A percentile compares a stretch with the other conserved stretches of the same genome.
Evolutionary conservation across 2,329 filamentous ascomycete species (phyloP).

Genomic region (Dactylellina cionopaga): DNA sequence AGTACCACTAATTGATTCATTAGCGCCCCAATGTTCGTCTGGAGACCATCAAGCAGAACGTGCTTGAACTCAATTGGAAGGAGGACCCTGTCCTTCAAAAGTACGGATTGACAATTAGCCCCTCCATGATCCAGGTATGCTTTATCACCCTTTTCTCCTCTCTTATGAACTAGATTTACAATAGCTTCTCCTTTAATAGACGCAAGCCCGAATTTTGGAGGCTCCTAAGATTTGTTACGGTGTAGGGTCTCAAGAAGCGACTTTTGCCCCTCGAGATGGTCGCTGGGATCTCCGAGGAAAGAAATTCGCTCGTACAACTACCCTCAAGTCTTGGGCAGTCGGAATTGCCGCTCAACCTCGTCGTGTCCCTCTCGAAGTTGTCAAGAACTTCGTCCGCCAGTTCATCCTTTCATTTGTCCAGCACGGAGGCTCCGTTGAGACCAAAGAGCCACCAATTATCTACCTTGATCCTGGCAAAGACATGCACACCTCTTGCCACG

Average conservation of each 20-base stretch:
- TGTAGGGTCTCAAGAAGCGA: constrained; percentile 51
- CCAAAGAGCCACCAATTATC: constrained; percentile 63
- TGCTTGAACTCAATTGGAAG: constrained; percentile 73
- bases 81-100: constrained; percentile 75
- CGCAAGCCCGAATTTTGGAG: constrained; percentile 75
- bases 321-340: constrained; percentile 78
- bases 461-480: constrained; percentile 62
- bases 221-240: constrained; percentile 78
- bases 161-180: neutral
- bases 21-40: constrained; percentile 73
- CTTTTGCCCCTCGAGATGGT: constrained; percentile 64
- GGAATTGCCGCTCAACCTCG: constrained; percentile 67
- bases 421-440: constrained; percentile 70
- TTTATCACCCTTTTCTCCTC: constrained; percentile 56
- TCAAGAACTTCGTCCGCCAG: constrained; percentile 67
- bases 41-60: constrained; percentile 73
- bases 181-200: constrained; percentile 58
- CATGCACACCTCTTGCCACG: constrained; percentile 66
- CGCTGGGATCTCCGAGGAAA: constrained; percentile 89
- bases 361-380: constrained; percentile 62
- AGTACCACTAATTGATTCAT: too few species aligned
- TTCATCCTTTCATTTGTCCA: constrained; percentile 71
- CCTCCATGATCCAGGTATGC: constrained; percentile 67
- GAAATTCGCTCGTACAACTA: constrained; percentile 76
- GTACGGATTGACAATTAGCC: constrained; percentile 78